Evolutionary conservation across 805 yeast genomes (phyloP).

Genomic region (Nakazawaea ishiwadae): DNA sequence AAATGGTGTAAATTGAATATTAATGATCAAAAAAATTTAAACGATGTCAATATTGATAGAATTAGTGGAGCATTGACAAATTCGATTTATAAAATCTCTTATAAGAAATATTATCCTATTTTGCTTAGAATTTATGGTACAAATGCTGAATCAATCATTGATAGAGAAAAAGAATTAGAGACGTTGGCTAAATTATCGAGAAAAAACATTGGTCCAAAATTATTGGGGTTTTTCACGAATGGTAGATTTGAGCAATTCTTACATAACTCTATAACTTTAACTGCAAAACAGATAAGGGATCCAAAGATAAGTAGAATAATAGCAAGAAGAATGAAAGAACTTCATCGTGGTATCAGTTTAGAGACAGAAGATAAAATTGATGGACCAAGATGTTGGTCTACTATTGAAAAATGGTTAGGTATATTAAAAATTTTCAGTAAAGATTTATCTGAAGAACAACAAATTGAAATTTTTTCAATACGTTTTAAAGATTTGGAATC

Average conservation of each 20-base stretch:
- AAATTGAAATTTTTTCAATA: constrained; percentile 36
- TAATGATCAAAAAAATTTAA: constrained; percentile 32
- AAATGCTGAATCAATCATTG: constrained; percentile 80
- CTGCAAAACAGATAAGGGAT: constrained; percentile 67
- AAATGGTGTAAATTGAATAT: constrained; percentile 66
- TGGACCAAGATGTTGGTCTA: constrained; percentile 69
- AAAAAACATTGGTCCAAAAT: constrained; percentile 80
- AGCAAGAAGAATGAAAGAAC: constrained; percentile 94
- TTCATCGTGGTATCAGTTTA: constrained; percentile 76
- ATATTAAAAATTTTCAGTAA: constrained; percentile 40
- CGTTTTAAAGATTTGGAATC: constrained; percentile 47
- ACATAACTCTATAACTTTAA: constrained; percentile 75
- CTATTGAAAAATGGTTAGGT: constrained; percentile 67
- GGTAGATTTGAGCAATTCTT: constrained; percentile 94
- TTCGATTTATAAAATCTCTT: constrained; percentile 67
- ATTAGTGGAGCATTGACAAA: constrained; percentile 94
- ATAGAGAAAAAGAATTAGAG: constrained; percentile 74
- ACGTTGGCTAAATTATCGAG: constrained; percentile 68
- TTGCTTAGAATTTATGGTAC: constrained; percentile 85
- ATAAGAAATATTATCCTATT: constrained; percentile 46
- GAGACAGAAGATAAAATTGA: constrained; percentile 46
- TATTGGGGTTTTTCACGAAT: constrained; percentile 85
- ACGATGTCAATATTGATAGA: constrained; percentile 50
- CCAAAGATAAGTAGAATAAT: constrained; percentile 75
- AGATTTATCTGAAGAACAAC: constrained; percentile 29